Evolutionary conservation across 371 early-diverging fungal species (phyloP).

Genomic region (Dinochytrium kinnereticum): DNA sequence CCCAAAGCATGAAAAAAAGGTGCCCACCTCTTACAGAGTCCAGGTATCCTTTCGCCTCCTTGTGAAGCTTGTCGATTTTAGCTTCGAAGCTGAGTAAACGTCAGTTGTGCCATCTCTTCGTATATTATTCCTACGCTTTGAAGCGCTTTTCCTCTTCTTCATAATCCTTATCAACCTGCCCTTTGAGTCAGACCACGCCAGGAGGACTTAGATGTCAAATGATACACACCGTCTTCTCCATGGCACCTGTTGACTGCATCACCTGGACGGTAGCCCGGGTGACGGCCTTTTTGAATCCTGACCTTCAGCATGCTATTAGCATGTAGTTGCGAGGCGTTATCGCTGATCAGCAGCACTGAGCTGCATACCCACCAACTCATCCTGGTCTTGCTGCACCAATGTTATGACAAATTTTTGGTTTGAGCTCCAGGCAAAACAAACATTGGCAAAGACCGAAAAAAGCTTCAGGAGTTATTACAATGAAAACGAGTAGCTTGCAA

Average conservation of each 20-base stretch:
- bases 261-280: slow-evolving; percentile 76
- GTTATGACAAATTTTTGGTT: neutral
- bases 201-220: neutral
- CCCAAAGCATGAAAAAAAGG: too few relatives aligned
- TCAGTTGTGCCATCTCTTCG: too few relatives aligned
- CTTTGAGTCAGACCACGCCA: neutral
- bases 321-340: too few relatives aligned
- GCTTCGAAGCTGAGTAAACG: slow-evolving; percentile 86
- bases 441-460: too few relatives aligned
- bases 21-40: slow-evolving; percentile 76
- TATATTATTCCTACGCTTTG: slow-evolving; percentile 70
- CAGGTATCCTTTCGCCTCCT: slow-evolving; percentile 93
- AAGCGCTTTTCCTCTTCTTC: slow-evolving; percentile 86
- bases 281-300: slow-evolving; percentile 84
- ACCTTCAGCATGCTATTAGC: slow-evolving; percentile 51
- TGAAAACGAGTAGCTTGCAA: too few relatives aligned
- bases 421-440: too few relatives aligned
- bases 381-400: neutral
- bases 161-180: slow-evolving; percentile 75
- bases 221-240: slow-evolving; percentile 67
- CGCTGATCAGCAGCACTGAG: too few relatives aligned
- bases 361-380: slow-evolving; percentile 4
- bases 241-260: slow-evolving; percentile 73
- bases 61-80: slow-evolving; percentile 83
- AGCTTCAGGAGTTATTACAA: too few relatives aligned